Conservation (phyloP, 2,329 filamentous ascomycete genomes). For the Fusarium equiseti region DNA sequence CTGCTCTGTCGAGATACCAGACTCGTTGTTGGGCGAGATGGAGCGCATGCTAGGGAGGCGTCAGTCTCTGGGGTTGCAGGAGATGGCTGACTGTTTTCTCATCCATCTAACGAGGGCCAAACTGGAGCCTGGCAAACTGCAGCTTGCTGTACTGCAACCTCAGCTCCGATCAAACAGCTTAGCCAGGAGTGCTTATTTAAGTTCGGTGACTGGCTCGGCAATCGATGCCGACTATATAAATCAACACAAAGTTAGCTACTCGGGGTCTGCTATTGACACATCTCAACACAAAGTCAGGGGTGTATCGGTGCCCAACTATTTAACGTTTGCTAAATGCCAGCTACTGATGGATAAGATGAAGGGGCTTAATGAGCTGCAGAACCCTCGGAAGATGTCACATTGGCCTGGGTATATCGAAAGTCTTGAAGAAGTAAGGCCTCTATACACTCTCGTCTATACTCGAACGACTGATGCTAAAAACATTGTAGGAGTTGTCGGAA, state of each 20-base stretch:
- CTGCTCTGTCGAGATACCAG: not conserved
- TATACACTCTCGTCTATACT: fast-evolving
- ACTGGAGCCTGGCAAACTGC: no score
- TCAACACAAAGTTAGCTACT: no score
- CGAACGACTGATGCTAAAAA: not conserved
- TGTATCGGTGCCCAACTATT: not conserved
- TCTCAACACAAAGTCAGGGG: no score
- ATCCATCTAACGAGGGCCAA: not conserved
- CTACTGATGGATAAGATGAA: not conserved
- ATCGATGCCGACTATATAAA: no score
- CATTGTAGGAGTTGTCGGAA: not conserved
- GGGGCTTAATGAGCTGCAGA: not conserved
- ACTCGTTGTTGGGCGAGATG: not conserved
- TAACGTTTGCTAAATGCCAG: not conserved
- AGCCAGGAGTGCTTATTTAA: not conserved
- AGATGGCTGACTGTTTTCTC: not conserved
- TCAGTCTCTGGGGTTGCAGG: not conserved
- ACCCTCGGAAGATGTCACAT: not conserved
- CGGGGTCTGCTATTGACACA: no score
- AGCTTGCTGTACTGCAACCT: not conserved
- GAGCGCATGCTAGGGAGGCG: not conserved
- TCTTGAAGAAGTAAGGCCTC: not conserved
- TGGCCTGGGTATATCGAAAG: not conserved
- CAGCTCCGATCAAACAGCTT: not conserved
- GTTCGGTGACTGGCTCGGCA: no score